Evolutionary conservation across 1,284 basidiomycete species (phyloP), one percentile per base, ranked within the genome.

Genomic region (Cutaneotrichosporon curvatum): DNA sequence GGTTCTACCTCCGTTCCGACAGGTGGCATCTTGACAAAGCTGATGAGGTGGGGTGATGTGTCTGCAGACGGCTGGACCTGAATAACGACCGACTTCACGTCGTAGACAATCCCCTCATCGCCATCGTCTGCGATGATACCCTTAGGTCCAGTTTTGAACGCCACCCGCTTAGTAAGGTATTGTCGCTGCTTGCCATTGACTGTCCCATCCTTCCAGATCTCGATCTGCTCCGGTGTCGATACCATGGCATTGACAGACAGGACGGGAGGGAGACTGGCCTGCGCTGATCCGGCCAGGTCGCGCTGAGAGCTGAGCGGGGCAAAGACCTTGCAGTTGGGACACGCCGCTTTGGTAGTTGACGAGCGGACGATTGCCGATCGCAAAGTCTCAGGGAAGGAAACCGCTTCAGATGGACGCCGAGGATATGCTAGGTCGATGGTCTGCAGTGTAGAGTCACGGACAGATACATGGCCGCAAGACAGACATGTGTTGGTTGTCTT

Each of bases 211-310:
- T 82, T 72, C 92, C 94, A 97, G 50, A 81, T 76, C 39, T 78
- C 79, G 31, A 85, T 70, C 40, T 80, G 80, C 21, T 95, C 91
- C 1, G 87, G 80, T 19, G 80, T 83, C 48, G 83, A 79, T 4
- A 88, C 83, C 30, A 81, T 82, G 0, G 90, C 84, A 66, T 97
- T 97, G 56, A 99, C 73, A 0, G 85, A 84, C 8, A 98, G 73
- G n/a, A 96, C 77, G 0, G 86, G 82, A 0, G 94, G 94, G 3
- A 97, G 72, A 47, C 56, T 56, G 4, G 55, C 46, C 33, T 81
- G 78, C 0, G 52, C 53, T n/a, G 68, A 67, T 6, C 78, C 76
- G 0, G 81, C 73, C 25, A 92, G 80, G 1, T 82, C 79, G 5
- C 91, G 81, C 36, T 78, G 78, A 18, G 83, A 83, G 32, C 82